Evolutionary conservation across 2,329 filamentous ascomycete genomes (phyloP).

Genomic region (Epichloe gansuensis): DNA sequence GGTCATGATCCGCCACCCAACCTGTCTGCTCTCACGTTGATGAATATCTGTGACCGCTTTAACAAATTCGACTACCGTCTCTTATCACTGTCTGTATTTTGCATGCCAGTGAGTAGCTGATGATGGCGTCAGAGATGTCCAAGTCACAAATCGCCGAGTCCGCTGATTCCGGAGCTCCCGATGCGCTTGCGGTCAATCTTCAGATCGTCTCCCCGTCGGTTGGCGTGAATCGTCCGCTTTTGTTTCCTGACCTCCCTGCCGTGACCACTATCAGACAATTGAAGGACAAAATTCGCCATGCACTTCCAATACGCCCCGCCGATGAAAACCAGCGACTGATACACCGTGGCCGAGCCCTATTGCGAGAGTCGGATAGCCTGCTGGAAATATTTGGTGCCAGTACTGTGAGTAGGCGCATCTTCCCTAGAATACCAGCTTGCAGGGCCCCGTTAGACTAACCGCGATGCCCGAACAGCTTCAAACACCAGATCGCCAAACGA

Average conservation of each 20-base stretch:
- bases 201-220: conserved; percentile 47
- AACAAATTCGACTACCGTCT: neutral
- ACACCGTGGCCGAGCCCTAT: conserved; percentile 43
- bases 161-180: conserved; percentile 12
- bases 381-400: conserved; percentile 43
- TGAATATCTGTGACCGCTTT: neutral
- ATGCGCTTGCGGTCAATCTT: conserved; percentile 36
- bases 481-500: conserved; percentile 33
- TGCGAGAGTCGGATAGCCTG: conserved; percentile 42
- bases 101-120: conserved; percentile 2
- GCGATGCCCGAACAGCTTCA: conserved; percentile 23
- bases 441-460: conserved; percentile 5
- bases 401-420: conserved; percentile 25
- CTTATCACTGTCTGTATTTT: neutral
- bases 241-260: conserved; percentile 34
- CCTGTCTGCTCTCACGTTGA: neutral
- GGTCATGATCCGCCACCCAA: neutral
- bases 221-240: conserved; percentile 36
- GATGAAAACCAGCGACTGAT: conserved; percentile 48
- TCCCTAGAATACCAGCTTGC: neutral
- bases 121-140: conserved; percentile 28
- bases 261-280: conserved; percentile 42
- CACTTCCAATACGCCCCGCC: conserved; percentile 34
- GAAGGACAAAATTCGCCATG: conserved; percentile 44
- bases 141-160: conserved; percentile 14